Percentiles rank a stretch among this genome's conserved stretches.
These are phyloP conservation scores for Calocybe cyanea DNA, from an alignment of 768 basidiomycete genomes.

Conservation along the genomic window DNA sequence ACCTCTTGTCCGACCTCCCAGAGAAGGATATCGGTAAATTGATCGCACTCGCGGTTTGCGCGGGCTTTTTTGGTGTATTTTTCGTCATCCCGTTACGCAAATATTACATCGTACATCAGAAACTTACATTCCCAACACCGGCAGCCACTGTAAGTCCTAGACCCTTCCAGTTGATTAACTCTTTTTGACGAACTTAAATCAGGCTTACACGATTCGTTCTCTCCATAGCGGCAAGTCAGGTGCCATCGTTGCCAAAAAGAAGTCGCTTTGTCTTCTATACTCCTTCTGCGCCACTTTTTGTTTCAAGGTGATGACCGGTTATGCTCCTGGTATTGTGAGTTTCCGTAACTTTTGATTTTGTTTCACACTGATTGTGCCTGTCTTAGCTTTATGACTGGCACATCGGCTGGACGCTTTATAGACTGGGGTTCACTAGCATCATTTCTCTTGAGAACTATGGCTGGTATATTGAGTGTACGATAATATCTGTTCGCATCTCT, in stretches of 20 bases:
- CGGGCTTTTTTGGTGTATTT: constrained; percentile 61
- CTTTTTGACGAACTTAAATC: not conserved
- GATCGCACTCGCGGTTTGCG: constrained; percentile 49
- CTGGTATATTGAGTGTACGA: constrained; percentile 50
- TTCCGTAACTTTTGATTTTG: not conserved
- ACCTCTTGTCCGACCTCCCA: constrained; percentile 42
- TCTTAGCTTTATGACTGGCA: constrained; percentile 59
- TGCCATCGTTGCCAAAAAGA: constrained; percentile 49
- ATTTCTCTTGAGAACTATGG: constrained; percentile 58
- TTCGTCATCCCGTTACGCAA: constrained; percentile 63
- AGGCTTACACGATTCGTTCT: constrained; percentile 62
- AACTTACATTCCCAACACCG: constrained; percentile 60
- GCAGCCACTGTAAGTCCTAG: constrained; percentile 47
- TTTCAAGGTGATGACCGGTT: constrained; percentile 51
- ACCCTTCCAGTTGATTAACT: not conserved
- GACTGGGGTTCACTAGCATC: constrained; percentile 56
- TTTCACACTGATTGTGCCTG: too few species aligned
- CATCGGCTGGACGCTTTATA: constrained; percentile 56
- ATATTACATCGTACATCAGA: constrained; percentile 61
- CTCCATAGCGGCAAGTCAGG: constrained; percentile 50
- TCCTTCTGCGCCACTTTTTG: constrained; percentile 45
- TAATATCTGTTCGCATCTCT: not conserved
- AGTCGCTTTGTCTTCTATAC: constrained; percentile 46
- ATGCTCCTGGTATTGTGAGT: constrained; percentile 56
- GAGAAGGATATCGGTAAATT: constrained; percentile 51